Conservation (phyloP, 192 early-diverging fungal genomes). For the Mortierella alpina region DNA sequence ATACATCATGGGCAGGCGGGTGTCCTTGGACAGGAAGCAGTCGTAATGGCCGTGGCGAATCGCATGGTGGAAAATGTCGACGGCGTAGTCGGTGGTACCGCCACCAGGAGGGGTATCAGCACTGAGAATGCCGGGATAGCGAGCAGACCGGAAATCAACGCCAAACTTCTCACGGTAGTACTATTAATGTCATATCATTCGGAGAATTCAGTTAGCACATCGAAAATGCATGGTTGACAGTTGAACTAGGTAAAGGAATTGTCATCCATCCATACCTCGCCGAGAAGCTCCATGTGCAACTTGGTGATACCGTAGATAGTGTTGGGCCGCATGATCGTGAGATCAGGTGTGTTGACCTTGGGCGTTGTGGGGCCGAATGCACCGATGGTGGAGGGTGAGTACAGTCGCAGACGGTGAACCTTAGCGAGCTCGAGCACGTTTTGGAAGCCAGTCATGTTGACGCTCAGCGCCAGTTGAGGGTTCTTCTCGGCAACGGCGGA, state of each 20-base stretch:
- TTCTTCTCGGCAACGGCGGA: constrained; percentile 77
- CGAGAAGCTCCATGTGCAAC: constrained; percentile 72
- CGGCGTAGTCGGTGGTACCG: constrained; percentile 76
- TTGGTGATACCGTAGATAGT: constrained; percentile 79
- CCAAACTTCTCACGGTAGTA: constrained; percentile 73
- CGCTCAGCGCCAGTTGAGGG: constrained; percentile 64
- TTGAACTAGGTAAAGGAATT: not conserved
- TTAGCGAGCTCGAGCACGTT: constrained; percentile 73
- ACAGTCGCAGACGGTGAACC: constrained; percentile 65
- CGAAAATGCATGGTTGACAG: not conserved
- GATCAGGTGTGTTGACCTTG: constrained; percentile 68
- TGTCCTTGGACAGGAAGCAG: constrained; percentile 68
- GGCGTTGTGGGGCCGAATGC: constrained; percentile 76
- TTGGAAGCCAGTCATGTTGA: constrained; percentile 76
- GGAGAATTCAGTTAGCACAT: too few relatives aligned
- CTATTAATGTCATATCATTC: constrained; percentile 1
- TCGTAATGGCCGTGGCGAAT: constrained; percentile 66
- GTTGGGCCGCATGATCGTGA: constrained; percentile 75
- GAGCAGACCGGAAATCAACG: constrained; percentile 73
- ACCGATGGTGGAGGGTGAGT: constrained; percentile 75
- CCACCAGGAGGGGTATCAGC: constrained; percentile 75
- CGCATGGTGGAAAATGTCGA: constrained; percentile 76
- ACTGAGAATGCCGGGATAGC: constrained; percentile 75
- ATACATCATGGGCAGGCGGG: constrained; percentile 75
- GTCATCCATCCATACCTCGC: constrained; percentile 54